A percentile compares a stretch with the other conserved stretches of the same genome.
These are phyloP conservation scores for Conticribra weissflogii DNA, from an alignment of 108 stramenopile species.

Conservation along the genomic window DNA sequence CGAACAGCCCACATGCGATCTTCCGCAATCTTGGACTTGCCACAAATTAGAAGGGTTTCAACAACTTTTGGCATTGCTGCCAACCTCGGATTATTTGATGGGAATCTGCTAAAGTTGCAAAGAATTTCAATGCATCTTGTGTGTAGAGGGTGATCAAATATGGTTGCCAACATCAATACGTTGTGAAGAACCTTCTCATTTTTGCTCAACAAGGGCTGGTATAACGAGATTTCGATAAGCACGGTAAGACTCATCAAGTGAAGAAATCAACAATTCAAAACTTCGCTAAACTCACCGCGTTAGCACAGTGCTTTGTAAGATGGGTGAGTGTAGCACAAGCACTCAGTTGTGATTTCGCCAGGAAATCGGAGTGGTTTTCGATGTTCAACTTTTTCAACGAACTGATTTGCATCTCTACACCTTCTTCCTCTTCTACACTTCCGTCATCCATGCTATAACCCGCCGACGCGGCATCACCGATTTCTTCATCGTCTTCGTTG, in stretches of 20 bases:
- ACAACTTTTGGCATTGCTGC: conserved; percentile 57
- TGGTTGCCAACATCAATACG: conserved; percentile 49
- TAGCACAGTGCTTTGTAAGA: conserved; percentile 79
- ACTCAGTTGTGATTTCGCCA: conserved; percentile 59
- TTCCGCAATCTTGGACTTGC: conserved; percentile 47
- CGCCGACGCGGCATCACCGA: conserved; percentile 11
- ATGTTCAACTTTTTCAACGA: conserved; percentile 55
- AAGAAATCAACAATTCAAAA: not conserved
- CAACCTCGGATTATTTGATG: conserved; percentile 59
- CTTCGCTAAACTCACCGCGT: conserved; percentile 50
- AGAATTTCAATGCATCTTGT: conserved; percentile 87
- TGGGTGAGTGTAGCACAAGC: conserved; percentile 84
- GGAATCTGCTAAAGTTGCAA: conserved; percentile 78
- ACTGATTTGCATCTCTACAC: conserved; percentile 46
- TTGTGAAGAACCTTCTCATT: conserved; percentile 52
- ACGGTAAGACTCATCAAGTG: not conserved
- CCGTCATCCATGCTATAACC: conserved; percentile 14
- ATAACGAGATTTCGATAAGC: not conserved
- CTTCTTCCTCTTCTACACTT: conserved; percentile 36
- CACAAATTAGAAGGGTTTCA: conserved; percentile 51
- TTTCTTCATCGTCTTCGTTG: conserved; percentile 21
- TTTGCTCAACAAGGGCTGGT: conserved; percentile 42
- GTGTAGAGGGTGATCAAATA: conserved; percentile 67
- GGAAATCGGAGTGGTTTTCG: conserved; percentile 47
- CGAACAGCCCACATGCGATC: conserved; percentile 80